Evolutionary conservation across 2,329 filamentous ascomycete genomes (phyloP).

Genomic region (Graphilbum ipis-grandicollis): DNA sequence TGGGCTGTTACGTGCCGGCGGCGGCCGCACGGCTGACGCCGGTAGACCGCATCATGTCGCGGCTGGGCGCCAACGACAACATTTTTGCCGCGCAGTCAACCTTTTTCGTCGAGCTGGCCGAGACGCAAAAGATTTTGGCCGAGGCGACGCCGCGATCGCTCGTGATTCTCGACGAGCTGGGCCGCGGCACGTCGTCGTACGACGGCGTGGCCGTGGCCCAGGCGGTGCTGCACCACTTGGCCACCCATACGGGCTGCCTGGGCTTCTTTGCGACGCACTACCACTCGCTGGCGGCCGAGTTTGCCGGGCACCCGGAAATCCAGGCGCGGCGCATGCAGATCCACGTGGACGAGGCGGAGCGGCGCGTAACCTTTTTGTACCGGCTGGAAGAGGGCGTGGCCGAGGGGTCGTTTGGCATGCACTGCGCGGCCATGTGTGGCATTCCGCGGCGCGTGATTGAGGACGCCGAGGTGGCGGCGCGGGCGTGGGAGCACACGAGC

Average conservation of each 20-base stretch:
- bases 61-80: slow-evolving; percentile 93
- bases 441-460: slow-evolving; percentile 72
- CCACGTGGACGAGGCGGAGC: slow-evolving; percentile 67
- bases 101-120: slow-evolving; percentile 93
- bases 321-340: slow-evolving; percentile 82
- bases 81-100: slow-evolving; percentile 97
- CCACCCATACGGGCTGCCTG: slow-evolving; percentile 78
- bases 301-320: slow-evolving; percentile 77
- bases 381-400: slow-evolving; percentile 85
- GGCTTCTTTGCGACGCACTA: slow-evolving; percentile 98
- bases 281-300: slow-evolving; percentile 83
- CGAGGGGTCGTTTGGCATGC: slow-evolving; percentile 96
- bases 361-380: slow-evolving; percentile 92
- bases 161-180: slow-evolving; percentile 92
- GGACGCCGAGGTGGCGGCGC: slow-evolving; percentile 72
- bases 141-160: slow-evolving; percentile 88
- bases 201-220: slow-evolving; percentile 95
- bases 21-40: slow-evolving; percentile 70
- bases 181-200: slow-evolving; percentile 85
- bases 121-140: slow-evolving; percentile 93
- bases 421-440: slow-evolving; percentile 95
- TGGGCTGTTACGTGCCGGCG: slow-evolving; percentile 84
- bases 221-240: slow-evolving; percentile 90
- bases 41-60: slow-evolving; percentile 95
- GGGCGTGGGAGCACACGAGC: slow-evolving; percentile 89